These are phyloP conservation scores for Durusdinium trenchii DNA, from an alignment of 73 alveolate genomes.

Conservation along the genomic window DNA sequence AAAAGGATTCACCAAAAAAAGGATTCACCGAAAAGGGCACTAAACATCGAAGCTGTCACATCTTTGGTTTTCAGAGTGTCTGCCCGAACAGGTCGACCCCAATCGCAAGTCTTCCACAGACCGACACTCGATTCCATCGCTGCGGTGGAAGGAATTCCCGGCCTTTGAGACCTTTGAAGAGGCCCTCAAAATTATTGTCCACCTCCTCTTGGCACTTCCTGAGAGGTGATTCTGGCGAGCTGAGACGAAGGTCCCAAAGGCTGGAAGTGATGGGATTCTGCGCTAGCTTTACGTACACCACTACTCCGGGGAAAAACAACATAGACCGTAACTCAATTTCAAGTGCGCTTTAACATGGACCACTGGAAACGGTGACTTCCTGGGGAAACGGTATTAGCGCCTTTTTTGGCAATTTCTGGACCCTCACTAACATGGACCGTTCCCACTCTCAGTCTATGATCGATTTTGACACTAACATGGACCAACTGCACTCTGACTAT, in stretches of 20 bases:
- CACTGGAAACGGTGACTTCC: background rate
- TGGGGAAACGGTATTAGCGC: background rate
- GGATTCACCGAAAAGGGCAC: background rate
- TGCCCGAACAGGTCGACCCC: background rate
- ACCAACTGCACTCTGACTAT: too few species aligned
- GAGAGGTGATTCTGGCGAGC: background rate
- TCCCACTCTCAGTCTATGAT: too few species aligned
- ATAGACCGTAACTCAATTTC: background rate
- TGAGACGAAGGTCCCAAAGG: background rate
- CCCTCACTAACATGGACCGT: too few species aligned
- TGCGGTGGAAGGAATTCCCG: too few species aligned
- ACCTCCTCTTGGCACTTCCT: conserved; percentile 69
- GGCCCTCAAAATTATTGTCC: conserved; percentile 28
- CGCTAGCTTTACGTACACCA: background rate
- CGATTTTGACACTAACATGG: too few species aligned
- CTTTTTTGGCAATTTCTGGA: background rate
- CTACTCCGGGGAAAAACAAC: background rate
- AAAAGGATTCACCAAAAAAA: background rate
- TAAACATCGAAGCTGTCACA: background rate
- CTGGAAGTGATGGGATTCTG: too few species aligned
- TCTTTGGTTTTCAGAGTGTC: background rate
- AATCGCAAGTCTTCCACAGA: background rate
- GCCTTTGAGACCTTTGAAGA: conserved; percentile 47
- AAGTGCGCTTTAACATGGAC: background rate
- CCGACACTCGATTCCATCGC: background rate